Conservation (phyloP, 371 early-diverging fungal genomes). For the Mortierella sp. region DNA sequence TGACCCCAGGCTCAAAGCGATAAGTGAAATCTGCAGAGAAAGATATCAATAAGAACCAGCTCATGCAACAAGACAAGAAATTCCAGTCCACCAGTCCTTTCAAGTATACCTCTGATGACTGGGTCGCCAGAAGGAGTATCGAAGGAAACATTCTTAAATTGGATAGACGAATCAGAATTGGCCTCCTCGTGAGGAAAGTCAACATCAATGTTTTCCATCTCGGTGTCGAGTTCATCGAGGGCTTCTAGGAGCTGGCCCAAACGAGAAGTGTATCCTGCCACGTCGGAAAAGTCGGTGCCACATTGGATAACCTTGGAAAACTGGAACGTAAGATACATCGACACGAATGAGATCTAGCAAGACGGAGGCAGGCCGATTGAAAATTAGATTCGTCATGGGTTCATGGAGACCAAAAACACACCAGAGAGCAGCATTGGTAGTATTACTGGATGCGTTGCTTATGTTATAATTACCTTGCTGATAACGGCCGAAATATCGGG, state of each 20-base stretch:
- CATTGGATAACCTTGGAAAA: conserved; percentile 83
- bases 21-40: conserved; percentile 56
- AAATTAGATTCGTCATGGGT: background rate
- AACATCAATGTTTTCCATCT: conserved; percentile 59
- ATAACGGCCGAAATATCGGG: conserved; percentile 81
- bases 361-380: background rate
- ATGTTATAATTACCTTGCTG: conserved; percentile 72
- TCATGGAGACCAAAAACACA: background rate
- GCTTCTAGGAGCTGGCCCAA: conserved; percentile 85
- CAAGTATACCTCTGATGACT: conserved; percentile 25
- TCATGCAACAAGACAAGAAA: background rate
- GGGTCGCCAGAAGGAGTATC: conserved; percentile 40
- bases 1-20: conserved; percentile 61
- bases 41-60: background rate
- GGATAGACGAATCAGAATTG: conserved; percentile 40
- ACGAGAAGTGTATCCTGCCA: conserved; percentile 91
- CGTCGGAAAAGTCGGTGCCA: conserved; percentile 72
- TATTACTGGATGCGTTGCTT: no score
- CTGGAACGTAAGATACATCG: conserved; percentile 78
- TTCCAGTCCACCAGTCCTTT: background rate
- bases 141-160: conserved; percentile 46
- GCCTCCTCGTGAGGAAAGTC: conserved; percentile 55
- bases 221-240: conserved; percentile 62
- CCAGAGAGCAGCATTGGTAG: no score
- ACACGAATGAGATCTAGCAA: conserved; percentile 75